Evolutionary conservation across 2,329 filamentous ascomycete species (phyloP), one percentile per base, ranked within the genome.

Genomic region (Cladophialophora carrionii): DNA sequence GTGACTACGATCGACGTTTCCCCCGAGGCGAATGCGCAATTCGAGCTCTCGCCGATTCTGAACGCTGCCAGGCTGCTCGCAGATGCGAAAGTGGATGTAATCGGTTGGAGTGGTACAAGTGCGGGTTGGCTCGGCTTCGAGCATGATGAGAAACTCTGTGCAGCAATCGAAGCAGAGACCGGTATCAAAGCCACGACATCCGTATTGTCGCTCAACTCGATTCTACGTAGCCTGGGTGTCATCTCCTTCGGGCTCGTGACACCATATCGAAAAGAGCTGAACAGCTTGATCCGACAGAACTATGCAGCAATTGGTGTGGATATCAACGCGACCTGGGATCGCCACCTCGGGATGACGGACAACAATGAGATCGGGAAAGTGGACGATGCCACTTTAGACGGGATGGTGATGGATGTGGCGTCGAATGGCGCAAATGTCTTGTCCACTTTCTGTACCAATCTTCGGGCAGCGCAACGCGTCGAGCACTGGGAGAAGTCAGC

Each of bases 361-460:
- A 81, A 81, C 63, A 73, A 72, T 1, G 71, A 74, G 24, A 78
- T 81, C 70, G 78, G 73, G 31, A 68, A 71, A 2, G 71, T 80
- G 20, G 70, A 69, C 14, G 74, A 77, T 56, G 72, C 75, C 2
- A 58, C 55, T 37, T 48, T 71, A 10, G 63, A 65, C n/a, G 29
- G 43, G 52, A 62, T 67, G 64, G 67, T 65, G 26, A 41, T 41
- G 20, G 54, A 63, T 31, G 64, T 66, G 10, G 56, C 34, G 3
- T 65, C 61, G 2, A 69, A 71, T n/a, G 73, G 72, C n/a, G 72
- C 74, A 1, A 65, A 76, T 60, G 76, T 75, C 1, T 70, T 80
- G 1, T 75, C 75, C 7, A 78, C 77, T 1, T 80, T 81, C 68
- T 82, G 79, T 70, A 82, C 79, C 14, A 81, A 81, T 68, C 69